Percentiles rank a stretch among this genome's conserved stretches.
Conservation (phyloP, 106 monocot species). For the Apostasia ramifera region DNA sequence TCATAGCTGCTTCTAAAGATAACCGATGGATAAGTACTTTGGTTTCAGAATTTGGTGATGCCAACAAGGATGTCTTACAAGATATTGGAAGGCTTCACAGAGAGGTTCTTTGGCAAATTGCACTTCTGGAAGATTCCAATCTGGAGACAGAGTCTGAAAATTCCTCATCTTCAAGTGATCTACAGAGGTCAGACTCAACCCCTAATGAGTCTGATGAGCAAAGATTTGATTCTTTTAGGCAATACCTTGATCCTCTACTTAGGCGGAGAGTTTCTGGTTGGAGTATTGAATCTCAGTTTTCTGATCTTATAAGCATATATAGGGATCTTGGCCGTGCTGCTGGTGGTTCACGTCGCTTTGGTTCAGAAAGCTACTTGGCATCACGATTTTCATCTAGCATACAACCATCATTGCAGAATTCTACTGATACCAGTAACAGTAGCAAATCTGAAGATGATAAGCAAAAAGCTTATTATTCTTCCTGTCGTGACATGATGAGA, state of each 20-base stretch:
- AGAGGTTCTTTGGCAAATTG: constrained; percentile 87
- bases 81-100: constrained; percentile 83
- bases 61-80: constrained; percentile 78
- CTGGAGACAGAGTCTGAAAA: constrained; percentile 35
- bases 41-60: constrained; percentile 86
- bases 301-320: constrained; percentile 91
- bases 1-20: constrained; percentile 93
- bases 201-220: constrained; percentile 53
- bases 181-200: constrained; percentile 28
- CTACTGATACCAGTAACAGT: constrained; percentile 22
- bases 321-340: constrained; percentile 75
- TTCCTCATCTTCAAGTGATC: constrained; percentile 32
- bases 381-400: constrained; percentile 24
- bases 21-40: constrained; percentile 90
- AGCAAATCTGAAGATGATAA: constrained; percentile 64
- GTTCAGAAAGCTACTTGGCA: constrained; percentile 38
- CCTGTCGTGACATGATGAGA: constrained; percentile 84
- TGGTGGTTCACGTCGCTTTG: constrained; percentile 39
- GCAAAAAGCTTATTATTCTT: constrained; percentile 59
- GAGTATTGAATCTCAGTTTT: constrained; percentile 92
- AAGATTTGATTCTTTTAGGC: constrained; percentile 72
- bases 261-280: constrained; percentile 74
- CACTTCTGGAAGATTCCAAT: constrained; percentile 83
- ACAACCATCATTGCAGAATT: constrained; percentile 21
- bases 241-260: constrained; percentile 81